Conservation (phyloP, 352 stramenopile genomes). For the Hyaloperonospora brassicae region DNA sequence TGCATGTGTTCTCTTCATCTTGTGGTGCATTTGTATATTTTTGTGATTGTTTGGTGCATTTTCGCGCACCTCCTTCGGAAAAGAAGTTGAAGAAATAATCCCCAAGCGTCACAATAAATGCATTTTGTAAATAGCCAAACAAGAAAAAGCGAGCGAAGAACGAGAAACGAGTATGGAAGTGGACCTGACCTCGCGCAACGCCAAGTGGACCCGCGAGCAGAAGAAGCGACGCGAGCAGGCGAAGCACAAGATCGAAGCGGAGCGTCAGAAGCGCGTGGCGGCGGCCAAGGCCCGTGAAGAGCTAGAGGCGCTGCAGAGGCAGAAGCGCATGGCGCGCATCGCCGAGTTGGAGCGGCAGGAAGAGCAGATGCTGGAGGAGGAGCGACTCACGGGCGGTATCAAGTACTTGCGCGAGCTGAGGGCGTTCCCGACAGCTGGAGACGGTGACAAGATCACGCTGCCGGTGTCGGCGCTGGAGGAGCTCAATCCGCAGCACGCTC, state of each 20-base stretch:
- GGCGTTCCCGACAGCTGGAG: conserved; percentile 35
- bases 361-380: conserved; percentile 48
- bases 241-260: conserved; percentile 43
- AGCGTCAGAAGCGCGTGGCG: conserved; percentile 42
- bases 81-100: too few species aligned
- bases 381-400: conserved; percentile 65
- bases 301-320: conserved; percentile 36
- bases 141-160: too few species aligned
- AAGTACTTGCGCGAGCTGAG: conserved; percentile 44
- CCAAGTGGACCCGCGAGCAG: conserved; percentile 66
- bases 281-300: conserved; percentile 34
- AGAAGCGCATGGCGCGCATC: conserved; percentile 43
- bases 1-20: too few species aligned
- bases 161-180: conserved; percentile 40
- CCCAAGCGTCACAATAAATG: too few species aligned
- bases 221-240: conserved; percentile 50
- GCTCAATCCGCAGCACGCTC: conserved; percentile 68
- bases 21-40: too few species aligned
- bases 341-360: conserved; percentile 47
- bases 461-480: conserved; percentile 65
- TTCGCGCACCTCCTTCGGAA: too few species aligned
- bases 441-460: conserved; percentile 75
- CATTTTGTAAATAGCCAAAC: too few species aligned
- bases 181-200: conserved; percentile 55
- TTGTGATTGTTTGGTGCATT: too few species aligned